Base-by-base conservation (phyloP, 345 rosid genomes). In the Toxicodendron radicans region DNA sequence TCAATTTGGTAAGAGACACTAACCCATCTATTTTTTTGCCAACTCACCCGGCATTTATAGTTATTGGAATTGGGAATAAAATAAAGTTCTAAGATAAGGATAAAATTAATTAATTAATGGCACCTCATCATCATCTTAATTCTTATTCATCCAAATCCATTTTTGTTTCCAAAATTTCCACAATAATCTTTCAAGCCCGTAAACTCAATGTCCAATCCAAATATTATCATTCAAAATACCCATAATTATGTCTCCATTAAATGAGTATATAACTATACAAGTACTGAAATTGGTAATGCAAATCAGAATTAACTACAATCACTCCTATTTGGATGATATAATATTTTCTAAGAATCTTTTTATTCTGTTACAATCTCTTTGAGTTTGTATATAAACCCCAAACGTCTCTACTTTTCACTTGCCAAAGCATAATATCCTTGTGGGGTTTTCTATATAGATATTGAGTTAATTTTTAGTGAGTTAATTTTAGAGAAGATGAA, bases 401-500 rank as follows among this genome's bases (percentile, higher is more conserved):
- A 13, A 17, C 35, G 2, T 33, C 63, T 7, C 38, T 6, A 3
- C 21, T 17, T 70, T 58, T 11, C 33, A 20, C 9, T 1, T 27
- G 2, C 20, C 27, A 14, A 16, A 1, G 17, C 18, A 1, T 3
- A 68, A 10, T 23, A 2, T 41, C 23, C 1, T 20, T 41, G 11
- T 46, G 2, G 20, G 27, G 7, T 51, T 41, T 52, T 8, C 4
- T 18, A 1, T 27, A 9, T 17, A 2, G 14, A 7, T 18, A 1
- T 51, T 49, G 14, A n/a, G n/a, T n/a, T 7, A 23, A 35, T 43
- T 41, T 10, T 7, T 58, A 32, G 0, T 41, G 33, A 18, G 27
- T 30, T n/a, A 38, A 18, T n/a, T 2, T 10, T 3, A 23, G 52
- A 60, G 24, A 54, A 75, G 24, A 93, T 93, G 94, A 98, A 91